Base-by-base conservation (phyloP, 2,329 filamentous ascomycete genomes). In the Aspergillus quadrilineatus region DNA sequence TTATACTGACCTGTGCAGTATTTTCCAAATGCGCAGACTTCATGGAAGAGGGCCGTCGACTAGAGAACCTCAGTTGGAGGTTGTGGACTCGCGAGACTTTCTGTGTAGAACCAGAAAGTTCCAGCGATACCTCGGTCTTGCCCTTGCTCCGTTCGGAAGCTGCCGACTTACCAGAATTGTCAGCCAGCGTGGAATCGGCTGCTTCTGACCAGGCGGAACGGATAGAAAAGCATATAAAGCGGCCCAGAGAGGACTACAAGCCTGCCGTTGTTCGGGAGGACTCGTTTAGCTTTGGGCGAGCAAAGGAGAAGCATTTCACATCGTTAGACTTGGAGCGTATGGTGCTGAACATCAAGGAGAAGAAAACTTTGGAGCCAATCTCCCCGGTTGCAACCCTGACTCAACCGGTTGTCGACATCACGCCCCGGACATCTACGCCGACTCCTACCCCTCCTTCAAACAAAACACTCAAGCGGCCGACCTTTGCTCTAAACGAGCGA, bases 1-100 rank as follows among this genome's bases (percentile, higher is more conserved):
- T 45, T 55, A 6, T 34, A 42, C 32, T 54, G 37, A 45, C 39
- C 26, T 5, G 8, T 42, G 26, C 70, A 94, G 92, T 97, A 59
- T 97, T 97, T 72, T 93, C 92, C 50, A 90, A 92, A 77, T 96
- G 93, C 75, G 91, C 92, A 70, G 90, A 94, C 69, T 94, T 92
- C 51, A 88, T 97, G 73, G 90, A 96, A 72, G 89, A 97, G 75
- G 94, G 94, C 56, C 87, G 90, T 70, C 84, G 94, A 69, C 81
- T 97, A 71, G 94, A 97, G 74, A 97, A 99, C 78, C 81, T 99
- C 61, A 95, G 89, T 73, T 97, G 94, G 94, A 83, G 94, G 67
- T 79, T 97, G 60, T 97, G 92, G 93, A 95, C 91, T 67, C 85
- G 92, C 68, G 92, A 97, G 73, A 93, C 90, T 9, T 91, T 96